Percentiles rank a stretch among this genome's conserved stretches.
phyloP scores from a whole-genome alignment of 371 early-diverging fungal species.

The Conidiobolus incongruus region DNA sequence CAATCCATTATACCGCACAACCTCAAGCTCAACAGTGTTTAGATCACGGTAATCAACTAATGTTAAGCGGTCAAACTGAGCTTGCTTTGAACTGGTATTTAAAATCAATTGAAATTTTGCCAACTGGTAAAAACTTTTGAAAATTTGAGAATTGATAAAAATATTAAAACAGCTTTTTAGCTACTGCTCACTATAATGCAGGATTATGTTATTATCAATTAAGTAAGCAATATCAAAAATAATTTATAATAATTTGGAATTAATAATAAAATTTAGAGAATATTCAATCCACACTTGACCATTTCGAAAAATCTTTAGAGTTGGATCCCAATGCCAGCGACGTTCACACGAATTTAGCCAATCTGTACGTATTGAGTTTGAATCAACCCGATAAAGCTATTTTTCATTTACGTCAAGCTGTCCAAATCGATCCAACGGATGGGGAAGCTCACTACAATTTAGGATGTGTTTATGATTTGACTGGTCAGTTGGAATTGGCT shows the following conservation, averaged over 20 bases:
- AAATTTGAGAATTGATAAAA: too few species aligned
- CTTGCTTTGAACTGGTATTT: not conserved
- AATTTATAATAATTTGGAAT: too few species aligned
- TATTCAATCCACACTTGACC: slow-evolving; percentile 30
- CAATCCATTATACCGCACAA: too few species aligned
- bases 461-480: slow-evolving; percentile 49
- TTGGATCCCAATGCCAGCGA: slow-evolving; percentile 41
- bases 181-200: slow-evolving; percentile 51
- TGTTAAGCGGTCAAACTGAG: not conserved
- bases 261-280: too few species aligned
- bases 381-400: slow-evolving; percentile 30
- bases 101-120: not conserved
- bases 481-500: slow-evolving; percentile 37
- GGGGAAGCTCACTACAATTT: slow-evolving; percentile 54
- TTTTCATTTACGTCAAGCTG: slow-evolving; percentile 39
- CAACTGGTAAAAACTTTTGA: too few species aligned
- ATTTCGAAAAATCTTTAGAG: slow-evolving; percentile 43
- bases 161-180: too few species aligned
- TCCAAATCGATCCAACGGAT: slow-evolving; percentile 39
- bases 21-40: not conserved
- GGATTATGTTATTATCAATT: slow-evolving; percentile 52
- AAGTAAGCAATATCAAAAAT: too few species aligned
- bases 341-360: slow-evolving; percentile 65
- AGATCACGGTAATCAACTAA: not conserved
- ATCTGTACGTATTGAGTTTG: slow-evolving; percentile 37